A percentile compares a stretch with the other conserved stretches of the same genome.
These are phyloP conservation scores for Nicotiana tomentosiformis DNA, from an alignment of 257 asterid genomes.

Conservation along the genomic window DNA sequence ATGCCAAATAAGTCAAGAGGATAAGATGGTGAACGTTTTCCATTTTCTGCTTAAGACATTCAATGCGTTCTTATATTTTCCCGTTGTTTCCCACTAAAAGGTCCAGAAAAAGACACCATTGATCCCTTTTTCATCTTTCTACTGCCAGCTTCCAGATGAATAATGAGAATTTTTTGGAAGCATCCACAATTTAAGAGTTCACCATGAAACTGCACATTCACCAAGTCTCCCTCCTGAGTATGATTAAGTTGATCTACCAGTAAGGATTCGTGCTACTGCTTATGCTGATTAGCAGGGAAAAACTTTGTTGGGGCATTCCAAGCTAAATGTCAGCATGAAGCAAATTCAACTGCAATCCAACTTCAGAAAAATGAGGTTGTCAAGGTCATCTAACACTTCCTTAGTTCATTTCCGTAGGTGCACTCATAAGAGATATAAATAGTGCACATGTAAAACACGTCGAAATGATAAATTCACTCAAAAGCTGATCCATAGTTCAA, in stretches of 20 bases:
- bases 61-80: background rate
- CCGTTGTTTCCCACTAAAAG: background rate
- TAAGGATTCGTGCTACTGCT: background rate
- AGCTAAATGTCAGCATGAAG: background rate
- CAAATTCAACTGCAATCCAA: background rate
- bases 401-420: background rate
- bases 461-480: background rate
- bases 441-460: background rate
- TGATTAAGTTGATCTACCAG: background rate
- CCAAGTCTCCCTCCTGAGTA: background rate
- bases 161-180: background rate
- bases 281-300: background rate
- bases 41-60: background rate
- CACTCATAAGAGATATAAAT: background rate
- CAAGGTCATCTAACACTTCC: background rate
- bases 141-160: background rate
- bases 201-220: background rate
- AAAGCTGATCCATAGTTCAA: background rate
- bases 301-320: background rate
- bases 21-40: background rate
- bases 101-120: background rate
- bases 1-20: background rate
- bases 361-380: background rate
- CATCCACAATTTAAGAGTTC: background rate
- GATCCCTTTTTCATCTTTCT: background rate